A percentile compares a stretch with the other conserved stretches of the same genome.
Conservation (phyloP, 495 filamentous ascomycete species). For the Penicillium desertorum region DNA sequence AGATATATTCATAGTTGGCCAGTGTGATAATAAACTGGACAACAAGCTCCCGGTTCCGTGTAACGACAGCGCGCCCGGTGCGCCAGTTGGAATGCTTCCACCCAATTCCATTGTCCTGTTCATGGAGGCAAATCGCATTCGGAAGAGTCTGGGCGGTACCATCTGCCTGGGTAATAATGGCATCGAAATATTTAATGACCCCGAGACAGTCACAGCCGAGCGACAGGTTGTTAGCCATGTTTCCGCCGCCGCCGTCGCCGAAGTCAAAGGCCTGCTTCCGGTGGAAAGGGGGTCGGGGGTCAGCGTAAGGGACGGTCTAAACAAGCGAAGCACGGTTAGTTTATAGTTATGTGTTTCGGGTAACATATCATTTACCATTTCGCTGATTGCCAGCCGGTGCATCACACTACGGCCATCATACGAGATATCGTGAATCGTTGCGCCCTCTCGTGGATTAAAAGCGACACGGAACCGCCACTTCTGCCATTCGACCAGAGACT, state of each 20-base stretch:
- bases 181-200: slow-evolving; percentile 66
- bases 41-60: slow-evolving; percentile 60
- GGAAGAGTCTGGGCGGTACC: slow-evolving; percentile 55
- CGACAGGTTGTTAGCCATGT: slow-evolving; percentile 68
- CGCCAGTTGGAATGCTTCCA: slow-evolving; percentile 76
- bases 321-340: neutral
- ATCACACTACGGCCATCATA: slow-evolving; percentile 74
- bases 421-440: slow-evolving; percentile 66
- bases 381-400: slow-evolving; percentile 69
- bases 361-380: slow-evolving; percentile 53
- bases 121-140: slow-evolving; percentile 70
- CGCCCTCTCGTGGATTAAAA: slow-evolving; percentile 68
- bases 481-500: slow-evolving; percentile 61
- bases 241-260: slow-evolving; percentile 67
- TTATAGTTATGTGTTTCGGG: neutral
- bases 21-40: slow-evolving; percentile 79
- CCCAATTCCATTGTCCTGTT: slow-evolving; percentile 67
- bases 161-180: slow-evolving; percentile 53
- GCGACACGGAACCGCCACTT: slow-evolving; percentile 69
- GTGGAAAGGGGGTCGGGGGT: slow-evolving; percentile 67
- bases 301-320: slow-evolving; percentile 62
- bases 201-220: slow-evolving; percentile 71
- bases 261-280: slow-evolving; percentile 73
- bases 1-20: slow-evolving; percentile 84
- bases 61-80: slow-evolving; percentile 62